Conservation (phyloP, 495 filamentous ascomycete genomes). For the Tuber magnatum region DNA sequence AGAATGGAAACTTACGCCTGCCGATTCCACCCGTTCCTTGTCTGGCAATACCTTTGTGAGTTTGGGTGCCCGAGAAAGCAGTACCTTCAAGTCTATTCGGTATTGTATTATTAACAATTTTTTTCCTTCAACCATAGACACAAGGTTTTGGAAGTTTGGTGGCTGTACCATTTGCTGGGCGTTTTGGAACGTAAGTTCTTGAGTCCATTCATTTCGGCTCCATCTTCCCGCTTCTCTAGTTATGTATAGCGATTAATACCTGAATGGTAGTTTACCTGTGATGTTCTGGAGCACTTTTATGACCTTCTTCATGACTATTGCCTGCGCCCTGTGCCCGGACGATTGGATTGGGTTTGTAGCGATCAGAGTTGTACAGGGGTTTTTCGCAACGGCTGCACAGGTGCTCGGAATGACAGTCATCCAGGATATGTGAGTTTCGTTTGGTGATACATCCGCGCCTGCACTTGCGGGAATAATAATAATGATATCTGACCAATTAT, state of each 20-base stretch:
- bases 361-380: conserved; percentile 30
- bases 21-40: conserved; percentile 27
- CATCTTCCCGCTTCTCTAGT: background rate
- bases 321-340: conserved; percentile 25
- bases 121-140: conserved; percentile 16
- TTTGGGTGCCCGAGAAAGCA: background rate
- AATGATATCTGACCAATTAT: background rate
- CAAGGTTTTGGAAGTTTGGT: conserved; percentile 36
- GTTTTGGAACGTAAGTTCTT: conserved; percentile 29
- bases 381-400: conserved; percentile 33
- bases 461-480: background rate
- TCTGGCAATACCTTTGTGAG: conserved; percentile 33
- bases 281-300: conserved; percentile 38
- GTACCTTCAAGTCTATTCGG: background rate
- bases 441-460: background rate
- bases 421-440: conserved; percentile 31
- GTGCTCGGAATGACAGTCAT: conserved; percentile 37
- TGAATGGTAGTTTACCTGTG: conserved; percentile 21
- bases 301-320: conserved; percentile 33
- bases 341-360: conserved; percentile 36
- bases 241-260: background rate
- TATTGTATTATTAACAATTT: background rate
- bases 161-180: conserved; percentile 32
- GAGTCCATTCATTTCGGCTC: too few species aligned
- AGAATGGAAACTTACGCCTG: conserved; percentile 27